A percentile compares a stretch with the other conserved stretches of the same genome.
phyloP scores from a whole-genome alignment of 805 yeast species.

The Saccharomycopsis selenospora region DNA sequence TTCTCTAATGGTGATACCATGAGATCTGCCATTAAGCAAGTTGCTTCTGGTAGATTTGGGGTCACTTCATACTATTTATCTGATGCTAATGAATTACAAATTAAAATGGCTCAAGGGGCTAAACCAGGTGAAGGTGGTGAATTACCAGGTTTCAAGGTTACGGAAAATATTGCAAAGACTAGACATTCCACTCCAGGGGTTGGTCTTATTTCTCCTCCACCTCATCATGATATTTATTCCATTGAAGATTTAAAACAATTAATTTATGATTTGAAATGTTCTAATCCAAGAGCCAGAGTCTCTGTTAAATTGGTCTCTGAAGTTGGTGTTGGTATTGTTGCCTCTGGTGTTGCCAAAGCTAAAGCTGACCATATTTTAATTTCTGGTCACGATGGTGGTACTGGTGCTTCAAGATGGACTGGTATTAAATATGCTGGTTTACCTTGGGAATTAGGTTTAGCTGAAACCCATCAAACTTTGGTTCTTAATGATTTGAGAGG shows the following conservation, averaged over 20 bases:
- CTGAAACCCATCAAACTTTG: conserved; percentile 96
- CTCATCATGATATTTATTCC: conserved; percentile 97
- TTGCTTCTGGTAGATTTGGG: conserved; percentile 97
- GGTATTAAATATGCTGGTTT: conserved; percentile 95
- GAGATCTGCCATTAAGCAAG: conserved; percentile 98
- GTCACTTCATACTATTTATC: conserved; percentile 91
- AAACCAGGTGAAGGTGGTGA: conserved; percentile 99
- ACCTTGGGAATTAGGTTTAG: conserved; percentile 98
- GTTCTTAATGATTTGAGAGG: conserved; percentile 95
- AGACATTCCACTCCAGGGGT: conserved; percentile 97
- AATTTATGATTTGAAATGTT: conserved; percentile 91
- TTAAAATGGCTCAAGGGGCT: conserved; percentile 99
- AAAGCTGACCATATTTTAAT: conserved; percentile 94
- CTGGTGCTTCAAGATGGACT: conserved; percentile 98
- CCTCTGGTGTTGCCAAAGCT: conserved; percentile 98
- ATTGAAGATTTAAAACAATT: conserved; percentile 96
- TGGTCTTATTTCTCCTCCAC: conserved; percentile 96
- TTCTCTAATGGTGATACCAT: conserved; percentile 89
- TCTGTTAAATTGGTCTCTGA: conserved; percentile 95
- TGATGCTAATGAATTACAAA: conserved; percentile 96
- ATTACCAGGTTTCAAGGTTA: conserved; percentile 89
- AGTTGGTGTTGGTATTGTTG: conserved; percentile 98
- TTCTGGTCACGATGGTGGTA: conserved; percentile 99
- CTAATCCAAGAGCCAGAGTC: conserved; percentile 95
- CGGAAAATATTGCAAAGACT: conserved; percentile 81